Conservation (phyloP, 345 rosid species). For the Adansonia digitata region DNA sequence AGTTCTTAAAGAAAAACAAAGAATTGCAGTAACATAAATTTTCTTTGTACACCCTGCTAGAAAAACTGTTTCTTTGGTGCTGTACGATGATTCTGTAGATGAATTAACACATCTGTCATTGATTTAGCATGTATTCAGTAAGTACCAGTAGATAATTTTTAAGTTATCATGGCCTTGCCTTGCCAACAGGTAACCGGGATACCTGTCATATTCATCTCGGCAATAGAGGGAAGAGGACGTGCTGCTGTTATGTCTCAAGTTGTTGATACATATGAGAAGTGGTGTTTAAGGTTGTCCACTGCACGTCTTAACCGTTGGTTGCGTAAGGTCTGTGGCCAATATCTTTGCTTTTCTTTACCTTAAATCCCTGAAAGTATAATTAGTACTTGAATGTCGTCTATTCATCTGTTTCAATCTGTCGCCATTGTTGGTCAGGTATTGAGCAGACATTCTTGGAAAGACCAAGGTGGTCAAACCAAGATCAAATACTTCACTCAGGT, state of each 20-base stretch:
- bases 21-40: too few species aligned
- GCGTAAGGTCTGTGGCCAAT: slow-evolving; percentile 50
- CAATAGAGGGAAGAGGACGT: slow-evolving; percentile 83
- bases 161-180: slow-evolving; percentile 6
- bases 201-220: slow-evolving; percentile 81
- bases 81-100: background rate
- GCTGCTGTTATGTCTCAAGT: slow-evolving; percentile 69
- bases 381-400: background rate
- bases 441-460: slow-evolving; percentile 99
- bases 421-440: slow-evolving; percentile 45
- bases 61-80: background rate
- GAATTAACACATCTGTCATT: background rate
- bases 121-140: background rate
- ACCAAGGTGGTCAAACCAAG: slow-evolving; percentile 77
- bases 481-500: slow-evolving; percentile 95
- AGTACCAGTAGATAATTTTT: background rate
- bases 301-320: slow-evolving; percentile 93
- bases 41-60: background rate
- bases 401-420: background rate
- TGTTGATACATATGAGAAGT: slow-evolving; percentile 63
- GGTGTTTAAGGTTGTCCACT: slow-evolving; percentile 88
- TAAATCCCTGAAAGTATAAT: background rate
- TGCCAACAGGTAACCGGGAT: slow-evolving; percentile 68
- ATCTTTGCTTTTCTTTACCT: background rate
- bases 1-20: too few species aligned